Evolutionary conservation across 2,329 filamentous ascomycete species (phyloP).

Genomic region (Colletotrichum camelliae): DNA sequence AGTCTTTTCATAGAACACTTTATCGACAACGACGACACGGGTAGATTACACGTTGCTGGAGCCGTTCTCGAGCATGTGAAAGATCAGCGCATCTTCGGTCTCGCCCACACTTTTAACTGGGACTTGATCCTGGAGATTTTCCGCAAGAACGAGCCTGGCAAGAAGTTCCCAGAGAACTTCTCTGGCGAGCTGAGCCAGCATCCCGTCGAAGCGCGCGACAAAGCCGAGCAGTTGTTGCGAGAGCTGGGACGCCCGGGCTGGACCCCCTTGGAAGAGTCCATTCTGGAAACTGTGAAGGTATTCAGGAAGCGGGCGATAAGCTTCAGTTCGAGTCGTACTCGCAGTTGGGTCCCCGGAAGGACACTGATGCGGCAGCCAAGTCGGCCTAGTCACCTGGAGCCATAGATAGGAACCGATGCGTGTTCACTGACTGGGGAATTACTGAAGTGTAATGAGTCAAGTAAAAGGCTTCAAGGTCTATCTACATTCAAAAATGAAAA

Average conservation of each 20-base stretch:
- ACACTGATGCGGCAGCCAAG: background rate
- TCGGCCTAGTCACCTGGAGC: background rate
- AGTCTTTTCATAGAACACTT: conserved; percentile 39
- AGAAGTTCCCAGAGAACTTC: conserved; percentile 28
- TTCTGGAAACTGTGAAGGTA: background rate
- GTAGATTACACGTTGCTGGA: conserved; percentile 57
- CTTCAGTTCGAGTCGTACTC: background rate
- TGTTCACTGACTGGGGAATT: too few species aligned
- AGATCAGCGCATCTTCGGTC: conserved; percentile 59
- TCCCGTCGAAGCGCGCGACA: background rate
- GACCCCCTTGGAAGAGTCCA: background rate
- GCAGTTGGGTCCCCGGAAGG: background rate
- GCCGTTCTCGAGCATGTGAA: conserved; percentile 48
- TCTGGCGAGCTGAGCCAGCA: background rate
- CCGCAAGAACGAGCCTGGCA: conserved; percentile 22
- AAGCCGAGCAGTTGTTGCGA: background rate
- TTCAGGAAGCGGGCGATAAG: background rate
- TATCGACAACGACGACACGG: conserved; percentile 53
- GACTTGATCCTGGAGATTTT: conserved; percentile 41
- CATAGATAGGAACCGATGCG: background rate
- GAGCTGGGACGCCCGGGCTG: background rate
- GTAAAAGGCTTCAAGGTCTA: background rate
- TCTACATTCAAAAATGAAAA: background rate
- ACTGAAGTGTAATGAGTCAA: too few species aligned
- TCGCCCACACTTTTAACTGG: conserved; percentile 51